Conservation (phyloP, 2,329 filamentous ascomycete species). For the Cercospora canescens region DNA sequence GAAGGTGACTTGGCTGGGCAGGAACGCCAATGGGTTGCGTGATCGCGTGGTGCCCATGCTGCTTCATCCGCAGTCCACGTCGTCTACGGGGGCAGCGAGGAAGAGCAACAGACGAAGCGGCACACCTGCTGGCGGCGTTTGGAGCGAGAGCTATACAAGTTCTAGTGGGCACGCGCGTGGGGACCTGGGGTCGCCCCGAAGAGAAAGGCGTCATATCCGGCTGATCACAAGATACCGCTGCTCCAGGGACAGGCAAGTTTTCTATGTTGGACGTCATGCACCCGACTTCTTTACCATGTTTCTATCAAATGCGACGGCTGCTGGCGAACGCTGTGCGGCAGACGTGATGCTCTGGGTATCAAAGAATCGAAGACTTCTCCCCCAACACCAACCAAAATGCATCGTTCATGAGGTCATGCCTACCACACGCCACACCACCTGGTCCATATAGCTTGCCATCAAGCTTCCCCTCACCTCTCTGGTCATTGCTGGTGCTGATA, state of each 20-base stretch:
- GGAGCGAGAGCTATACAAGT: not conserved
- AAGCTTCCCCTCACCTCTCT: not conserved
- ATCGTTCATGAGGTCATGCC: not conserved
- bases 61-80: not conserved
- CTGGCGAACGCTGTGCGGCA: not conserved
- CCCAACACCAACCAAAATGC: conserved; percentile 11
- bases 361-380: conserved; percentile 1
- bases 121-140: not conserved
- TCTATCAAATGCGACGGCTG: not conserved
- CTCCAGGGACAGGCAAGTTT: not conserved
- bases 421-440: not conserved
- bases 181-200: not conserved
- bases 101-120: not conserved
- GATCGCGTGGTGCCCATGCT: conserved; percentile 19
- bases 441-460: not conserved
- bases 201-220: not conserved
- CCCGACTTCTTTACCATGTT: not conserved
- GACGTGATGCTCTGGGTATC: conserved; percentile 11
- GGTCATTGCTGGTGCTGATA: conserved; percentile 19
- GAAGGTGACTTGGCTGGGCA: conserved; percentile 76
- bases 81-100: not conserved
- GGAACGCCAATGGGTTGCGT: conserved; percentile 66
- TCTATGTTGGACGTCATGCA: not conserved
- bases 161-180: not conserved
- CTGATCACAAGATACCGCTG: not conserved